Evolutionary conservation across 2,329 filamentous ascomycete species (phyloP).

Genomic region (Drechslerella stenobrocha): DNA sequence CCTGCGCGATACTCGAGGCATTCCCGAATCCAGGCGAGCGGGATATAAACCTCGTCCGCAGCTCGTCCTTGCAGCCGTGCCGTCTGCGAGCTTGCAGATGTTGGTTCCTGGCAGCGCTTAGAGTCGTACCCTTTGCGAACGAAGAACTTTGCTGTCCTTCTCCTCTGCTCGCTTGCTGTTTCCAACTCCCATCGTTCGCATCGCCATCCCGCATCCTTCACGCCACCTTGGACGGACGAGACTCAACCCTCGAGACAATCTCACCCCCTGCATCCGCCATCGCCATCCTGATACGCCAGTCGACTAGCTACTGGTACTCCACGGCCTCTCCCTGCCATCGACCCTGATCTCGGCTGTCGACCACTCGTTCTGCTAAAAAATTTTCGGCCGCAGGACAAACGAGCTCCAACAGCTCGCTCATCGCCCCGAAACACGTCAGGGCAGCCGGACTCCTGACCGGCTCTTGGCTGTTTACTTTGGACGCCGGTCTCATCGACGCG

Average conservation of each 20-base stretch:
- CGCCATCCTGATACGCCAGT: slow-evolving; percentile 1
- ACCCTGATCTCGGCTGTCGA: not conserved
- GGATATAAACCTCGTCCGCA: not conserved
- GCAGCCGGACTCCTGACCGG: slow-evolving; percentile 14
- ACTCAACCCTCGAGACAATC: not conserved
- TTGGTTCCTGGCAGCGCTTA: slow-evolving; percentile 4
- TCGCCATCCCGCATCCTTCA: slow-evolving; percentile 18
- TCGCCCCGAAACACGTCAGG: slow-evolving; percentile 40
- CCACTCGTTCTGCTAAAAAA: slow-evolving; percentile 14
- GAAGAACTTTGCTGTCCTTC: not conserved
- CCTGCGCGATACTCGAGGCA: no score
- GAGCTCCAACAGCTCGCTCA: slow-evolving; percentile 31
- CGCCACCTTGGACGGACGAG: not conserved
- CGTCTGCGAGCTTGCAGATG: not conserved
- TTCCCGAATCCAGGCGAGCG: no score
- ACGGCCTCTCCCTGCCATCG: not conserved
- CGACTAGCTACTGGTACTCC: not conserved
- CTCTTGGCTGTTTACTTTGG: slow-evolving; percentile 13
- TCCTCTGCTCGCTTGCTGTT: slow-evolving; percentile 2
- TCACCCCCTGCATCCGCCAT: not conserved
- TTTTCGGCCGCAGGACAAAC: slow-evolving; percentile 42
- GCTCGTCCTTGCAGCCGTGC: not conserved
- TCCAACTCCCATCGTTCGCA: slow-evolving; percentile 8
- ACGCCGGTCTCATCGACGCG: not conserved
- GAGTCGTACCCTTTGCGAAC: not conserved